A percentile compares a stretch with the other conserved stretches of the same genome.
phyloP scores from a whole-genome alignment of 164 flowering plant genomes.

The Santalum album region DNA sequence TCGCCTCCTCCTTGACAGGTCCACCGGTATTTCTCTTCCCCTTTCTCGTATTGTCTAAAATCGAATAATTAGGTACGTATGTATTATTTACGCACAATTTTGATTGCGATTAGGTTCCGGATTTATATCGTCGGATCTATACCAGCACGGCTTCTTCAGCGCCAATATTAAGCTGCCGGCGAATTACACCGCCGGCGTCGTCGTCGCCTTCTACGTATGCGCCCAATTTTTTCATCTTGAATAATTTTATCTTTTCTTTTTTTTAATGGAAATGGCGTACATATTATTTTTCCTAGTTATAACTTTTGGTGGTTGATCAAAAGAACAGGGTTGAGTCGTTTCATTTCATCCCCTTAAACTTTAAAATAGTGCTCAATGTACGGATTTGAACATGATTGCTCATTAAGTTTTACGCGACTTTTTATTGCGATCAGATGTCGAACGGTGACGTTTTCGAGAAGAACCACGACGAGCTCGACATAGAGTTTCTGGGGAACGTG shows the following conservation, averaged over 20 bases:
- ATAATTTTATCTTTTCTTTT: background rate
- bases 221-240: too few species aligned
- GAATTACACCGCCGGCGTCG: constrained; percentile 74
- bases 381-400: background rate
- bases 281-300: too few species aligned
- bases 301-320: too few species aligned
- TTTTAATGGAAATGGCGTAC: too few species aligned
- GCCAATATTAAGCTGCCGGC: constrained; percentile 79
- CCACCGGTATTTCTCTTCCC: constrained; percentile 33
- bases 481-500: constrained; percentile 78
- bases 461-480: constrained; percentile 84
- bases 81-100: background rate
- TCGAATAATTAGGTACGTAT: background rate
- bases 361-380: background rate
- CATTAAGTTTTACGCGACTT: too few species aligned
- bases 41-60: constrained; percentile 1
- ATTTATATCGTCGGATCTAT: constrained; percentile 60
- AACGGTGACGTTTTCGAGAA: constrained; percentile 75
- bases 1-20: constrained; percentile 59
- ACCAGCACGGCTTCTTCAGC: constrained; percentile 80
- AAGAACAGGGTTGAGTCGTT: too few species aligned
- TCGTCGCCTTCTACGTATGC: constrained; percentile 90
- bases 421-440: constrained; percentile 43
- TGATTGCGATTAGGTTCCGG: constrained; percentile 77
- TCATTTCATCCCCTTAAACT: background rate